These are phyloP conservation scores for Blyttiomyces sp. DNA, from an alignment of 371 early-diverging fungal genomes.

Conservation along the genomic window DNA sequence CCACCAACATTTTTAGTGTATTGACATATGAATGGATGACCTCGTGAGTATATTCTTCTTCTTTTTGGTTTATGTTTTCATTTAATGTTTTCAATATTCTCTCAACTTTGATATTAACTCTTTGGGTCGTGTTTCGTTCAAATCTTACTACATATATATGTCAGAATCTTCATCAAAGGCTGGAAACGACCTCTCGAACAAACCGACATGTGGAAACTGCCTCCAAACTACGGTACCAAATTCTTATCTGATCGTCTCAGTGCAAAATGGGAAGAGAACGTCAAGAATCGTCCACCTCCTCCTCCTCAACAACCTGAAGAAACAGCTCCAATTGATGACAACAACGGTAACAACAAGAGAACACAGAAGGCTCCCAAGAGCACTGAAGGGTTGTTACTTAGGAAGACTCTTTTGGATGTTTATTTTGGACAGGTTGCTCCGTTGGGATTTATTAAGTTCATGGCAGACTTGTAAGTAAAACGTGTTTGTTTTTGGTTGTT, in stretches of 20 bases:
- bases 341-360: conserved; percentile 2
- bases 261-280: conserved; percentile 7
- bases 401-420: conserved; percentile 4
- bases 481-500: background rate
- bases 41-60: too few species aligned
- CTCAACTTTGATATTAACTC: too few species aligned
- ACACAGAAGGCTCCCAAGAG: conserved; percentile 8
- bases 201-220: conserved; percentile 35
- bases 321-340: background rate
- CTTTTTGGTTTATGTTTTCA: too few species aligned
- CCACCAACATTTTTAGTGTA: background rate
- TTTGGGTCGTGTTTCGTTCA: too few species aligned
- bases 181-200: conserved; percentile 34
- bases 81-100: too few species aligned
- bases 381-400: conserved; percentile 1
- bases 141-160: too few species aligned
- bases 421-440: conserved; percentile 3
- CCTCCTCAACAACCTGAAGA: too few species aligned
- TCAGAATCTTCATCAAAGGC: conserved; percentile 33
- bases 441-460: conserved; percentile 2
- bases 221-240: background rate
- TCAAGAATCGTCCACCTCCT: too few species aligned
- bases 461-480: conserved; percentile 3
- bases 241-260: conserved; percentile 4
- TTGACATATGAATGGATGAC: background rate